phyloP scores from a whole-genome alignment of 2,329 filamentous ascomycete genomes.

The Pseudonectria foliicola region DNA sequence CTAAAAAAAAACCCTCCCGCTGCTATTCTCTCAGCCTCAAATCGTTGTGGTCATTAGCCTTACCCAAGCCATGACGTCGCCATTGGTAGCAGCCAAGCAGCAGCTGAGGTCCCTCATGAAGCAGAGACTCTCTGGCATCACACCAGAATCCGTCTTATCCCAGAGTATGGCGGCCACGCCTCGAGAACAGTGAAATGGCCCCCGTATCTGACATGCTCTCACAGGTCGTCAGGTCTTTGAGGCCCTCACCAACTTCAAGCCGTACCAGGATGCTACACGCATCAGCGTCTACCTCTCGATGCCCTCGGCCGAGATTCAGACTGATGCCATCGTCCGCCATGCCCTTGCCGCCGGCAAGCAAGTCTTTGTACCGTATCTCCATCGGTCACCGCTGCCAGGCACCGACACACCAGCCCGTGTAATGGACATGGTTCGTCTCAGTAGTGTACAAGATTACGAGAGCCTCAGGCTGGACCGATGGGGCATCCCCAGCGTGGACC shows the following conservation, averaged over 20 bases:
- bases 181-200: not conserved
- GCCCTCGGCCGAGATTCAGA: constrained; percentile 81
- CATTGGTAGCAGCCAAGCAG: constrained; percentile 62
- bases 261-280: constrained; percentile 66
- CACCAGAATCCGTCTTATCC: constrained; percentile 51
- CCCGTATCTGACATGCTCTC: constrained; percentile 13
- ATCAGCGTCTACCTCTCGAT: constrained; percentile 92
- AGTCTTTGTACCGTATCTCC: constrained; percentile 88
- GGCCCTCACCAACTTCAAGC: constrained; percentile 57
- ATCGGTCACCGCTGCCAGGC: constrained; percentile 46
- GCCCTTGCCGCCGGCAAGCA: constrained; percentile 71
- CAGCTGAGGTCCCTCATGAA: constrained; percentile 68
- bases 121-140: constrained; percentile 52
- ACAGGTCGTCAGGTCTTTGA: constrained; percentile 60
- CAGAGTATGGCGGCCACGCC: constrained; percentile 57
- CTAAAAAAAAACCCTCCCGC: constrained; percentile 1
- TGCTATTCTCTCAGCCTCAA: constrained; percentile 5
- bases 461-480: constrained; percentile 71
- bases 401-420: constrained; percentile 53
- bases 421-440: constrained; percentile 92
- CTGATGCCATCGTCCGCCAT: constrained; percentile 71
- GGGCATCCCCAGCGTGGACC: constrained; percentile 84
- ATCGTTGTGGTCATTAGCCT: not conserved
- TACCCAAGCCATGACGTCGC: constrained; percentile 38
- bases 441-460: constrained; percentile 69